Base-by-base conservation (phyloP, 192 early-diverging fungal genomes). In the Phlyctochytrium bullatum region DNA sequence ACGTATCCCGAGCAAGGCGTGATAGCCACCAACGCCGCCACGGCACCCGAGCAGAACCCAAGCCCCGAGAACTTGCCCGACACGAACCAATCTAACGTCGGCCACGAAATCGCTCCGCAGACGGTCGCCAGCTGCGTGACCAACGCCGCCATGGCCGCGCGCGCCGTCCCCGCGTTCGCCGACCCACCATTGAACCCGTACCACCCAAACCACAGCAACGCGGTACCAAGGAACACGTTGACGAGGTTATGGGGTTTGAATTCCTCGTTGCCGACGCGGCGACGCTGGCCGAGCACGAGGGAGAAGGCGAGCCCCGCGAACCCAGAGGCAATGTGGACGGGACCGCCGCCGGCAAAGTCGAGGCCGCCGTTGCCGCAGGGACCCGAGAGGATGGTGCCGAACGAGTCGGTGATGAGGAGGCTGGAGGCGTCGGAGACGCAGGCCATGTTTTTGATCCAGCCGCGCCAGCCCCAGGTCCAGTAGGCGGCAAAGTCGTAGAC, bases 281-380 rank as follows among this genome's bases (percentile, higher is more conserved):
- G 78, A 50, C 96, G 88, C 67, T 87, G 88, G 52, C 96, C 96
- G 30, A 96, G 65, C 10, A 94, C 83, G 33, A 94, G 61, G n/a
- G 89, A 81, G 78, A 91, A 94, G 34, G 95, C 97, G 57, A 97
- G 80, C 35, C 90, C 92, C 53, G 91, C 89, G 69, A 90, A 91
- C 24, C 97, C 97, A 29, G 92, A 93, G 0, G 88, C 80, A 25
- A 96, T 91, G 73, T 99, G 93, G 28, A 99, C 94, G 25, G 94
- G 93, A n/a, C 93, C 92, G 27, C 97, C 95, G 52, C 97, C 97
- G 17, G 97, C 95, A 66, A 92, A 99, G 79, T 99, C 95, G 27
- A 95, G 82, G 29, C 82, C 86, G 34, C 93, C 93, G 79, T 93
- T 79, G 23, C 29, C 60, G 64, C 76, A 80, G 4, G 79, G 61